Conservation (phyloP, 345 rosid species). For the Acer saccharum region DNA sequence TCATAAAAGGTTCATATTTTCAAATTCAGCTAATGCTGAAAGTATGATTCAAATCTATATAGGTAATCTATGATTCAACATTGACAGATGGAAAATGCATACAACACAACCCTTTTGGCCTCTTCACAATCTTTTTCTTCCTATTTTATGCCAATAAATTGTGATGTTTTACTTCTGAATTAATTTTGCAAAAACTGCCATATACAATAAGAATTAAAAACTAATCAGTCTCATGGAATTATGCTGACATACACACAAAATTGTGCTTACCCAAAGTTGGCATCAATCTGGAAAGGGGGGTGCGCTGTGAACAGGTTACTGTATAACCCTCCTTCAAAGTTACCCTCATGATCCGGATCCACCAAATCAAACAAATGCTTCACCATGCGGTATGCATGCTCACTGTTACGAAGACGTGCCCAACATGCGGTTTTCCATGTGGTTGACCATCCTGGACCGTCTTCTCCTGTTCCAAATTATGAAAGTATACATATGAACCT, state of each 20-base stretch:
- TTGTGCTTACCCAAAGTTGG: conserved; percentile 82
- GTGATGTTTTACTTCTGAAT: not conserved
- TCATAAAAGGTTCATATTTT: not conserved
- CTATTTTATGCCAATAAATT: not conserved
- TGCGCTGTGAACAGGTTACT: conserved; percentile 90
- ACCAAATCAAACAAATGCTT: conserved; percentile 76
- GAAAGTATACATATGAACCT: not conserved
- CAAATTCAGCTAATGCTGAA: not conserved
- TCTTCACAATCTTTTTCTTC: not conserved
- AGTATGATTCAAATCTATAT: not conserved
- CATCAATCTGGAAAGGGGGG: conserved; percentile 98
- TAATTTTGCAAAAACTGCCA: not conserved
- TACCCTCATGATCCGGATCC: conserved; percentile 60
- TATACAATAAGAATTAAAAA: not conserved
- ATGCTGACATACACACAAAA: not conserved
- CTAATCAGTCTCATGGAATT: not conserved
- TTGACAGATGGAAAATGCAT: not conserved
- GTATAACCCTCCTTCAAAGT: conserved; percentile 80
- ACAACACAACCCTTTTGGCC: not conserved
- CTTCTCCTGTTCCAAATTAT: conserved; percentile 59
- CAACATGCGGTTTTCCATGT: conserved; percentile 84
- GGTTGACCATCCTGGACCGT: conserved; percentile 98
- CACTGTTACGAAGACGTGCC: conserved; percentile 83
- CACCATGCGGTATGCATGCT: conserved; percentile 74
- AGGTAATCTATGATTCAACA: not conserved